Percentiles rank a stretch among this genome's conserved stretches.
Conservation (phyloP, 495 filamentous ascomycete genomes). For the Xylaria castorea region DNA sequence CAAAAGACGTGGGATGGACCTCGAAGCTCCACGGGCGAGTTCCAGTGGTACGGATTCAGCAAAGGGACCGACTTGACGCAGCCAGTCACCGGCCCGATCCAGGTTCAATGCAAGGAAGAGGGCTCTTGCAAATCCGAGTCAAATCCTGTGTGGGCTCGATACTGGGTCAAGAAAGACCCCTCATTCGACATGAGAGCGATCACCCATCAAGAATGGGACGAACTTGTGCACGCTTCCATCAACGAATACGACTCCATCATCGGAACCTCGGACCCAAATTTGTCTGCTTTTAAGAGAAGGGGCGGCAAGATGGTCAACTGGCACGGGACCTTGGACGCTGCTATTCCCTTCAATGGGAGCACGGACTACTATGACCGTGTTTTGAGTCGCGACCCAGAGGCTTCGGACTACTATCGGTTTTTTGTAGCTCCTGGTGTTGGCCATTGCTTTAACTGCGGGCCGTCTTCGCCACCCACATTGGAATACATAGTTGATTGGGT, state of each 20-base stretch:
- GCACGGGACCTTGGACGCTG: slow-evolving; percentile 42
- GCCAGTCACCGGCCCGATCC: slow-evolving; percentile 18
- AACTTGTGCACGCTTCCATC: slow-evolving; percentile 2
- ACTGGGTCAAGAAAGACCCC: slow-evolving; percentile 32
- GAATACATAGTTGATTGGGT: slow-evolving; percentile 49
- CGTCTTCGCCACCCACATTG: slow-evolving; percentile 33
- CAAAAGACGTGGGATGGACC: slow-evolving; percentile 21
- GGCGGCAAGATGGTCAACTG: slow-evolving; percentile 53
- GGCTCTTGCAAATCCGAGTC: slow-evolving; percentile 22
- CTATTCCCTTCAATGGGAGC: slow-evolving; percentile 40
- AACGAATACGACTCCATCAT: slow-evolving; percentile 44
- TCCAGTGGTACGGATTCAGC: slow-evolving; percentile 20
- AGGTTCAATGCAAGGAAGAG: slow-evolving; percentile 13
- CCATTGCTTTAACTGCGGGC: slow-evolving; percentile 38
- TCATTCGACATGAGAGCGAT: slow-evolving; percentile 19
- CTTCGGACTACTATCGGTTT: slow-evolving; percentile 43
- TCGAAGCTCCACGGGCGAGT: slow-evolving; percentile 17
- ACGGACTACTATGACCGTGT: slow-evolving; percentile 41
- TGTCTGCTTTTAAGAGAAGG: slow-evolving; percentile 40
- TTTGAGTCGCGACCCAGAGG: slow-evolving; percentile 32
- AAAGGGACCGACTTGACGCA: slow-evolving; percentile 23
- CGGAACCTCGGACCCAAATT: slow-evolving; percentile 46
- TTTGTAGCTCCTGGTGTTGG: slow-evolving; percentile 42
- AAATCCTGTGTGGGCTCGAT: slow-evolving; percentile 31
- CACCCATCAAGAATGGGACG: slow-evolving; percentile 20